These are phyloP conservation scores for Hypoxylon sp. DNA, from an alignment of 2,329 filamentous ascomycete species.

Conservation along the genomic window DNA sequence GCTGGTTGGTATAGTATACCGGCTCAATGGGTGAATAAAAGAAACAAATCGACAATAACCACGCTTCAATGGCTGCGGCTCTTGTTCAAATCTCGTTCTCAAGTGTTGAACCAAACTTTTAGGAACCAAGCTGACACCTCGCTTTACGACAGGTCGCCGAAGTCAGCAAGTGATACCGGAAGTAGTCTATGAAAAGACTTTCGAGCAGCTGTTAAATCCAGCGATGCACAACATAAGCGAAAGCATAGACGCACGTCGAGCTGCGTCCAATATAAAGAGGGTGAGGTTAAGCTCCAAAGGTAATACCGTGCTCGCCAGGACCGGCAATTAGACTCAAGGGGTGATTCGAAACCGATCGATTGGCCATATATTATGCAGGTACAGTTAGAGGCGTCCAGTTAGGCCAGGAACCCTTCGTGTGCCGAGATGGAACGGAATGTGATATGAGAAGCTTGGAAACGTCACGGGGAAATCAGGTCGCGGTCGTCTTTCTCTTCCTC, in stretches of 20 bases:
- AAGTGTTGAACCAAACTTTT: slow-evolving; percentile 15
- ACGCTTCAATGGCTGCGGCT: slow-evolving; percentile 21
- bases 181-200: slow-evolving; percentile 20
- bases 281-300: slow-evolving; percentile 28
- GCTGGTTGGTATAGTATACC: slow-evolving; percentile 34
- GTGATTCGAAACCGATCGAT: slow-evolving; percentile 31
- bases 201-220: slow-evolving; percentile 18
- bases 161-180: slow-evolving; percentile 8
- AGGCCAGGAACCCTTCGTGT: slow-evolving; percentile 33
- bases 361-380: slow-evolving; percentile 36
- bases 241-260: slow-evolving; percentile 22
- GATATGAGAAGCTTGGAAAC: slow-evolving; percentile 22
- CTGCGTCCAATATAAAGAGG: slow-evolving; percentile 28
- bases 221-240: slow-evolving; percentile 30
- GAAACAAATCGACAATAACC: slow-evolving; percentile 28
- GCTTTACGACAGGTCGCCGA: slow-evolving; percentile 24
- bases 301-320: slow-evolving; percentile 22
- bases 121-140: slow-evolving; percentile 17
- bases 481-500: slow-evolving; percentile 31
- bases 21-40: slow-evolving; percentile 48
- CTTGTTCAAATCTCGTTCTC: slow-evolving; percentile 30
- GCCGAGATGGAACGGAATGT: slow-evolving; percentile 23
- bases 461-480: slow-evolving; percentile 30
- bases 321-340: slow-evolving; percentile 31
- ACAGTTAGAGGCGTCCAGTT: slow-evolving; percentile 36